phyloP scores from a whole-genome alignment of 2,329 filamentous ascomycete species.

The Fusarium oligoseptatum region DNA sequence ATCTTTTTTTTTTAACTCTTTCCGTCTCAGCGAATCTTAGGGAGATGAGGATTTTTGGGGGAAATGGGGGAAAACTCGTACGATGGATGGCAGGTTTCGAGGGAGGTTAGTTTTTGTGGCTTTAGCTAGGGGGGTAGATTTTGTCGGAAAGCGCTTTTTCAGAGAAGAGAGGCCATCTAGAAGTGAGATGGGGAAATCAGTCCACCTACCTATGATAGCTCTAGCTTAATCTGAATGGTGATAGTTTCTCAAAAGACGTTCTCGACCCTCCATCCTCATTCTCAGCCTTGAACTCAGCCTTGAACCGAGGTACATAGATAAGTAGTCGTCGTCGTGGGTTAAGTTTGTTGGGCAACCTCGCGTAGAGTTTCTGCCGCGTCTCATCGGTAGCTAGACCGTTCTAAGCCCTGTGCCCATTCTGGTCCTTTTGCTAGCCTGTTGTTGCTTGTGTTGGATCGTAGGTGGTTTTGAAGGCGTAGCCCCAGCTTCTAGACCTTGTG shows the following conservation, averaged over 20 bases:
- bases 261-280: neutral
- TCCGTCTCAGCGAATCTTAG: constrained; percentile 1
- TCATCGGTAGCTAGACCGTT: neutral
- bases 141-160: constrained; percentile 21
- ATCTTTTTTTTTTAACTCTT: neutral
- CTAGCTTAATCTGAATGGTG: constrained; percentile 44
- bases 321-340: neutral
- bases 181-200: constrained; percentile 28
- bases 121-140: constrained; percentile 25
- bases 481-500: constrained; percentile 5
- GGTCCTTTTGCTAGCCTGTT: constrained; percentile 4
- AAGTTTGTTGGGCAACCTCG: constrained; percentile 8
- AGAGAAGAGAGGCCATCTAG: constrained; percentile 27
- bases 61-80: constrained; percentile 1
- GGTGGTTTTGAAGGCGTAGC: neutral
- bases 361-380: neutral
- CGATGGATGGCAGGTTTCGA: constrained; percentile 5
- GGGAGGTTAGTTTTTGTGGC: constrained; percentile 16
- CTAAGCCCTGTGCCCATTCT: neutral
- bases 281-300: neutral
- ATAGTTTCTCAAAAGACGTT: constrained; percentile 28
- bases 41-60: constrained; percentile 5
- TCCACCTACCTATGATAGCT: constrained; percentile 28
- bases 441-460: neutral
- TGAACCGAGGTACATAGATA: too few species aligned